These are phyloP conservation scores for Coemansia asiatica DNA, from an alignment of 192 early-diverging fungal species.

Conservation along the genomic window DNA sequence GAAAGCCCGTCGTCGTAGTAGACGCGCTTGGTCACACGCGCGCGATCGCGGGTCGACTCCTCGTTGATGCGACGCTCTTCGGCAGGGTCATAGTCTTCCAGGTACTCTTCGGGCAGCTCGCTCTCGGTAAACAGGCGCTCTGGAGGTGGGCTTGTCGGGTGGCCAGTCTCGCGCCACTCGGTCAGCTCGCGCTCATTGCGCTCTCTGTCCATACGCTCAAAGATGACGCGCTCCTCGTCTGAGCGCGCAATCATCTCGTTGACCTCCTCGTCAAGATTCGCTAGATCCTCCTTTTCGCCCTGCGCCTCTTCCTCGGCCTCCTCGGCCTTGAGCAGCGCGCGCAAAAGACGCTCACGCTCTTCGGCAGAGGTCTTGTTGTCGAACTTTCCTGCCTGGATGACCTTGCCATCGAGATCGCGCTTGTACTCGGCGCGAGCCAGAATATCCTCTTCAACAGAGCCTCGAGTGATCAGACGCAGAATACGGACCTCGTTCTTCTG, in stretches of 20 bases:
- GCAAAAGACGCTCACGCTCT: constrained; percentile 89
- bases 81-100: constrained; percentile 60
- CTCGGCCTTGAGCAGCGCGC: constrained; percentile 77
- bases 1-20: constrained; percentile 91
- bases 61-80: constrained; percentile 56
- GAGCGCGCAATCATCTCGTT: constrained; percentile 90
- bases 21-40: constrained; percentile 71
- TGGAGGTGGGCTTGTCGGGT: constrained; percentile 55
- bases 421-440: constrained; percentile 92
- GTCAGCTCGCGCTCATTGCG: constrained; percentile 57
- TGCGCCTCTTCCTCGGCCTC: constrained; percentile 76
- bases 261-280: constrained; percentile 84
- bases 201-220: constrained; percentile 42
- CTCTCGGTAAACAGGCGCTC: constrained; percentile 81
- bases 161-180: constrained; percentile 60
- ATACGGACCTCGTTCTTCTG: constrained; percentile 98
- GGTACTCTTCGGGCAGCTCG: constrained; percentile 84
- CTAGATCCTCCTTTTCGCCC: constrained; percentile 65
- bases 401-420: constrained; percentile 94
- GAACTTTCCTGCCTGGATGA: constrained; percentile 99
- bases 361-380: constrained; percentile 93
- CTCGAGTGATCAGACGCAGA: constrained; percentile 85
- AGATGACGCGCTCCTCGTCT: constrained; percentile 76
- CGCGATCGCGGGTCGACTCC: constrained; percentile 69
- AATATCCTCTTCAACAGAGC: constrained; percentile 93